Conservation (phyloP, 2,329 filamentous ascomycete species). For the Fusarium papillatum region DNA sequence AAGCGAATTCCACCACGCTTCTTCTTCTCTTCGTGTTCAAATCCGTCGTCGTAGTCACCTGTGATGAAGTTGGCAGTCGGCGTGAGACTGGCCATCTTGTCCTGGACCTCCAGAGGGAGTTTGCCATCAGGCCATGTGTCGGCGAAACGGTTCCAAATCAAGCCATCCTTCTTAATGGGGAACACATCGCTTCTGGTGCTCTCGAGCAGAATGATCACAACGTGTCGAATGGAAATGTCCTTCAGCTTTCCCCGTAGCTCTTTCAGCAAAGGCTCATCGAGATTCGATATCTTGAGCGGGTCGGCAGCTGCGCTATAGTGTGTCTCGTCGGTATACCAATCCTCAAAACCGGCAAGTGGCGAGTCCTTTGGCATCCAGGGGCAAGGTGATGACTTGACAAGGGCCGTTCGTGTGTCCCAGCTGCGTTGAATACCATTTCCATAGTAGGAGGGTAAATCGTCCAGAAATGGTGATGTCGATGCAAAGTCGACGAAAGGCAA, state of each 20-base stretch:
- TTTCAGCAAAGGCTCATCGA: slow-evolving; percentile 48
- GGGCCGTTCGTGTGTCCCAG: slow-evolving; percentile 45
- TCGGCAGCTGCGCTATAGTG: slow-evolving; percentile 54
- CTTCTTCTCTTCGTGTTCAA: slow-evolving; percentile 38
- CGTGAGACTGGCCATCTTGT: slow-evolving; percentile 46
- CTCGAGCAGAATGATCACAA: slow-evolving; percentile 59
- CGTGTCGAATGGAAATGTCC: slow-evolving; percentile 55
- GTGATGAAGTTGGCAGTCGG: slow-evolving; percentile 51
- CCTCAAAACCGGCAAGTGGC: slow-evolving; percentile 39
- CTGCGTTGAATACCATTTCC: slow-evolving; percentile 43
- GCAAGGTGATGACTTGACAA: slow-evolving; percentile 36
- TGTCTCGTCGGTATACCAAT: slow-evolving; percentile 40
- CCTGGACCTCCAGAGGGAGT: slow-evolving; percentile 49
- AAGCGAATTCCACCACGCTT: slow-evolving; percentile 55
- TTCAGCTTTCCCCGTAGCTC: slow-evolving; percentile 42
- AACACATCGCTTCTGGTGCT: slow-evolving; percentile 61
- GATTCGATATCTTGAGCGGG: slow-evolving; percentile 57
- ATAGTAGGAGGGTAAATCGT: slow-evolving; percentile 38
- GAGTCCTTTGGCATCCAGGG: slow-evolving; percentile 41
- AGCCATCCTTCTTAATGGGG: slow-evolving; percentile 55
- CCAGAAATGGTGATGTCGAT: slow-evolving; percentile 46
- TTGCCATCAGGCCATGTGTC: slow-evolving; percentile 48
- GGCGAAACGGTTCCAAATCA: slow-evolving; percentile 52
- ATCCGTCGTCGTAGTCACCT: slow-evolving; percentile 52
- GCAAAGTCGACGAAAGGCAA: slow-evolving; percentile 51